Conservation (phyloP, 176 grass and related monocot genomes). For the Oryza officinalis region DNA sequence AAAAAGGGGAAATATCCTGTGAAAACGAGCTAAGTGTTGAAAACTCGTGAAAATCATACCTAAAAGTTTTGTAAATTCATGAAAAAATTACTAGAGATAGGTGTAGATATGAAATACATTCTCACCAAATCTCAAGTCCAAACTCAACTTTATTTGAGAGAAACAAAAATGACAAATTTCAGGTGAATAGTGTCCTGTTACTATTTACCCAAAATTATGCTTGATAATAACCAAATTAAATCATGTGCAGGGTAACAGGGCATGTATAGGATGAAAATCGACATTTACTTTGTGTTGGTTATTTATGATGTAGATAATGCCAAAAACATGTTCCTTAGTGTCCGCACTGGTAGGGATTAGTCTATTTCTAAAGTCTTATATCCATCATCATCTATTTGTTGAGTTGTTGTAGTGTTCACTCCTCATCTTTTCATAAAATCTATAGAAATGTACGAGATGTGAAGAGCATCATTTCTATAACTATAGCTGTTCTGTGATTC, state of each 20-base stretch:
- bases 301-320: neutral
- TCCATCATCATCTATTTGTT: neutral
- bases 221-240: neutral
- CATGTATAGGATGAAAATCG: neutral
- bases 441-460: neutral
- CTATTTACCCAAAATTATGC: too few species aligned
- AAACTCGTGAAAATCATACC: too few species aligned
- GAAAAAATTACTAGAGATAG: too few species aligned
- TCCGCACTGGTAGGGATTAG: neutral
- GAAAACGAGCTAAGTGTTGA: too few species aligned
- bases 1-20: too few species aligned
- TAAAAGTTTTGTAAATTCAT: too few species aligned
- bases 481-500: neutral
- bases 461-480: neutral
- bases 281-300: neutral
- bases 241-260: neutral
- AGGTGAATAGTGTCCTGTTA: too few species aligned
- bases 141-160: too few species aligned
- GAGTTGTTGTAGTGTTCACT: neutral
- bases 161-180: too few species aligned
- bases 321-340: neutral
- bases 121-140: too few species aligned
- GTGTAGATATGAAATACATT: too few species aligned
- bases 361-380: neutral
- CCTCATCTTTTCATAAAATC: neutral